Conservation (phyloP, 2,329 filamentous ascomycete species). For the Canariomyces notabilis region DNA sequence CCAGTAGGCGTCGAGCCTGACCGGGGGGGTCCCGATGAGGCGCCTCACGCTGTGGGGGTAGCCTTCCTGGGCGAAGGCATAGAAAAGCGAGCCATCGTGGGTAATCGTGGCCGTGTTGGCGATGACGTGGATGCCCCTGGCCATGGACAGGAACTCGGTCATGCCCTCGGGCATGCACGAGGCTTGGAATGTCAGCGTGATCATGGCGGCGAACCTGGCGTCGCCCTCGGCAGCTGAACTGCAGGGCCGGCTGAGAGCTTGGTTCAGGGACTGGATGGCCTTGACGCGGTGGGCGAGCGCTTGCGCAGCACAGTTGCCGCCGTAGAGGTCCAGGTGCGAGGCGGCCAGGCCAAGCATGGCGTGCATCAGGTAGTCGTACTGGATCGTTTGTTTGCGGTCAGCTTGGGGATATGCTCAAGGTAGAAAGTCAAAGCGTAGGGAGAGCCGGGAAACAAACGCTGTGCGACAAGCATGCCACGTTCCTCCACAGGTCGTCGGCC, state of each 20-base stretch:
- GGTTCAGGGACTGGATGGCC: slow-evolving; percentile 35
- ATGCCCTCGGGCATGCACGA: slow-evolving; percentile 37
- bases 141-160: slow-evolving; percentile 36
- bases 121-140: slow-evolving; percentile 32
- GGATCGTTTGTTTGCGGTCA: background rate
- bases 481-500: slow-evolving; percentile 34
- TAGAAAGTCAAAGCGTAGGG: too few species aligned
- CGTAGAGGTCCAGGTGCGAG: slow-evolving; percentile 33
- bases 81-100: slow-evolving; percentile 20
- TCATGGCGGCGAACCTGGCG: slow-evolving; percentile 34
- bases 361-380: slow-evolving; percentile 40
- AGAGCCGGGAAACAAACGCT: slow-evolving; percentile 24
- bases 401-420: background rate
- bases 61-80: slow-evolving; percentile 18
- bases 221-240: slow-evolving; percentile 30
- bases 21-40: slow-evolving; percentile 16
- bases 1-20: slow-evolving; percentile 12
- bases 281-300: slow-evolving; percentile 35
- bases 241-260: slow-evolving; percentile 27
- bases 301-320: slow-evolving; percentile 22
- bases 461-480: slow-evolving; percentile 35
- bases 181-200: slow-evolving; percentile 36
- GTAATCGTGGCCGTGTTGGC: slow-evolving; percentile 8
- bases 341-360: slow-evolving; percentile 39
- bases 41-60: slow-evolving; percentile 28